phyloP scores from a whole-genome alignment of 139 green algal genomes.

The Bryopsis sp. region DNA sequence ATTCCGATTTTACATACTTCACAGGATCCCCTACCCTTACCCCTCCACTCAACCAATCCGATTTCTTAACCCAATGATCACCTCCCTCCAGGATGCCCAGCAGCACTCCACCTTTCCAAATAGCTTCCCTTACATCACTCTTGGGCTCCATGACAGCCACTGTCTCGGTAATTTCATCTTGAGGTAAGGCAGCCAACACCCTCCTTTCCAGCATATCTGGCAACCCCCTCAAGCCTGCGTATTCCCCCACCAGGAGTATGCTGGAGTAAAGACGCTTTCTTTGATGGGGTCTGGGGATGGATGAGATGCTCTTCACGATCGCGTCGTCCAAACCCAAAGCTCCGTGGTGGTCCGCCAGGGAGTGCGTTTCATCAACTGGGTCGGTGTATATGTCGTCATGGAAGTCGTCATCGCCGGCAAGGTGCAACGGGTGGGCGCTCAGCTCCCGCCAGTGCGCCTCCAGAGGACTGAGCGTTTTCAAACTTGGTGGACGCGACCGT shows the following conservation, averaged over 20 bases:
- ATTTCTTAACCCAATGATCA: background rate
- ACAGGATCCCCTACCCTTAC: background rate
- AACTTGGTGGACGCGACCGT: too few species aligned
- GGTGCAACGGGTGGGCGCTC: background rate
- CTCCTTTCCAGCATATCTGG: background rate
- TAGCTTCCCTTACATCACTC: background rate
- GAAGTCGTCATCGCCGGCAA: background rate
- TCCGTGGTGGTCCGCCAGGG: background rate
- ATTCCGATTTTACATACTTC: background rate
- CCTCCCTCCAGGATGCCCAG: background rate
- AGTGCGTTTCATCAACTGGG: background rate
- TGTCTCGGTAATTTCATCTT: background rate
- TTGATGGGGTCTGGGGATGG: background rate
- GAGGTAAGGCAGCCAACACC: background rate
- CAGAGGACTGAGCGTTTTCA: too few species aligned
- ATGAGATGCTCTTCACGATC: slow-evolving; percentile 3
- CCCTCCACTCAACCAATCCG: background rate
- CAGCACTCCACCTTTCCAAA: background rate
- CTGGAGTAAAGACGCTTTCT: background rate
- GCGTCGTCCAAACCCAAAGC: background rate
- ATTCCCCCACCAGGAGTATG: background rate
- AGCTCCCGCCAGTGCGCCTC: background rate
- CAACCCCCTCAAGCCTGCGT: background rate
- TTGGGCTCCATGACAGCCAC: slow-evolving; percentile 1
- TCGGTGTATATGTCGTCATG: background rate